phyloP scores from a whole-genome alignment of 2,329 filamentous ascomycete species.

The Aspergillus udagawae region DNA sequence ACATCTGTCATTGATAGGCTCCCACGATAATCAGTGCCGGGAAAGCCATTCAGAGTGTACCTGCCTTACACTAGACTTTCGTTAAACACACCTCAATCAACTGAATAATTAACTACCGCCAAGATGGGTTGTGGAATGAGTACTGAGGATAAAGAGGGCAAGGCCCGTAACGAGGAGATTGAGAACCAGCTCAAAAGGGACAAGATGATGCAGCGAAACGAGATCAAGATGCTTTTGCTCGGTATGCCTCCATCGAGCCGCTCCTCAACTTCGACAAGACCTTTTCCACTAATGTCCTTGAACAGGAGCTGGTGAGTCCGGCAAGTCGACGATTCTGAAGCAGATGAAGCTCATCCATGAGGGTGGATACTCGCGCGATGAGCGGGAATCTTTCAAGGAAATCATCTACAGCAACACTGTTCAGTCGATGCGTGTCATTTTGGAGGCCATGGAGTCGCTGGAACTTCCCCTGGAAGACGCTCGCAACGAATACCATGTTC shows the following conservation, averaged over 20 bases:
- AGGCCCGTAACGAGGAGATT: slow-evolving; percentile 99
- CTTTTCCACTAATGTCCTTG: slow-evolving; percentile 2
- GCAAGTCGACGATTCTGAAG: slow-evolving; percentile 91
- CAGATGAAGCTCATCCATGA: slow-evolving; percentile 99
- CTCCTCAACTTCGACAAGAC: neutral
- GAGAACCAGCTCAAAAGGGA: slow-evolving; percentile 99
- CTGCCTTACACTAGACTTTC: slow-evolving; percentile 1
- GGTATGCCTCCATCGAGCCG: slow-evolving; percentile 56
- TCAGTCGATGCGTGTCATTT: slow-evolving; percentile 66
- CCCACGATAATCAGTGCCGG: neutral
- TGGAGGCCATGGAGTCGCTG: slow-evolving; percentile 65
- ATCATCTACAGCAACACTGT: slow-evolving; percentile 71
- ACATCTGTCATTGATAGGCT: slow-evolving; percentile 8
- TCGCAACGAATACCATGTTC: slow-evolving; percentile 92
- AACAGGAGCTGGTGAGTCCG: slow-evolving; percentile 92
- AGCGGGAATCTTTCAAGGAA: slow-evolving; percentile 66
- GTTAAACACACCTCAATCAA: slow-evolving; percentile 5
- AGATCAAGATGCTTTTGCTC: slow-evolving; percentile 99
- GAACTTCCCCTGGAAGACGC: slow-evolving; percentile 84
- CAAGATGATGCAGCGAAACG: slow-evolving; percentile 97
- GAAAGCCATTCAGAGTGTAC: slow-evolving; percentile 4
- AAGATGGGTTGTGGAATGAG: slow-evolving; percentile 99
- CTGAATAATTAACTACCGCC: slow-evolving; percentile 39
- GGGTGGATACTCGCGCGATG: slow-evolving; percentile 94
- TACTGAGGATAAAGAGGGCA: slow-evolving; percentile 99